Base-by-base conservation (phyloP, 202 grass and related monocot species). In the Brachypodium distachyon region DNA sequence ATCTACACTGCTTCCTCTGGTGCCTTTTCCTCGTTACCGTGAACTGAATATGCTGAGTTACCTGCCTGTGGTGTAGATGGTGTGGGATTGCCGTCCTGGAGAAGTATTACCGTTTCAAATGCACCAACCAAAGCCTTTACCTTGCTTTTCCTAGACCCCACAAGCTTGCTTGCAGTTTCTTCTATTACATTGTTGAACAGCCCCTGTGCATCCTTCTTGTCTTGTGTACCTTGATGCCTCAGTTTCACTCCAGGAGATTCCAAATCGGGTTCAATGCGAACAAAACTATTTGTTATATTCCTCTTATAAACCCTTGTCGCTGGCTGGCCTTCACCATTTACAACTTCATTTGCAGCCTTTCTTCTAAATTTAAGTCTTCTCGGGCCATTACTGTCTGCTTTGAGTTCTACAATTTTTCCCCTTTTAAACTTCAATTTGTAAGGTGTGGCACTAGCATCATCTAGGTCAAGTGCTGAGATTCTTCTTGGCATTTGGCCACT, bases 141-240 rank as follows among this genome's bases (percentile, higher is more conserved):
- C 62, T 97, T 97, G 72, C 88, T 97, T 86, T 94, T 94, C 70
- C 91, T 89, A 44, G 84, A 85, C 62, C 88, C 86, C 32, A 77
- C 91, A 67, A 94, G 88, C 77, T 94, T 94, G 78, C 91, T 90
- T 77, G 91, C 91, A 21, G 94, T 97, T 87, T 90, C 88, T 87
- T 97, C 86, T n/a, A 97, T 97, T 62, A 97, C 88, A 51, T 94
- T 97, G 75, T 97, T 97, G 71, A 92, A 97, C 42, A 97, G 83
- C 46, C 88, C 76, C 62, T 89, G 87, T 4, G 75, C 74, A 69
- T 94, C 94, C 86, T 92, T 97, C 78, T 87, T 87, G 55, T 83
- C 86, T 31, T 84, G 78, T 59, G 72, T 46, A 59, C 90, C 91
- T 76, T 97, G 91, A 78, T 89, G 91, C 48, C 78, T 86, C 85